Percentiles rank a stretch among this genome's conserved stretches.
These are phyloP conservation scores for Vanderwaltozyma verrucispora DNA, from an alignment of 805 yeast species.

Conservation along the genomic window DNA sequence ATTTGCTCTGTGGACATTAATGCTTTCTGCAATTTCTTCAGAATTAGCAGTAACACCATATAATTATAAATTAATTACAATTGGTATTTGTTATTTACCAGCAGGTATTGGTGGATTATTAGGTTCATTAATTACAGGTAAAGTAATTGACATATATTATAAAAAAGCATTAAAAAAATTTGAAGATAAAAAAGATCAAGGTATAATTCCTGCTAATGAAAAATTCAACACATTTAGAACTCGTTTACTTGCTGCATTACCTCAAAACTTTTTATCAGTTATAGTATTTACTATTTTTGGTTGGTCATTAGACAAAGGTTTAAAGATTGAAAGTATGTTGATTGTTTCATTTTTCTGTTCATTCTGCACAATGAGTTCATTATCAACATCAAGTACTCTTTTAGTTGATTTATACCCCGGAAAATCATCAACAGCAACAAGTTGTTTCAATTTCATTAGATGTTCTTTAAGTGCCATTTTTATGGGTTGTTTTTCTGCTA, in stretches of 20 bases:
- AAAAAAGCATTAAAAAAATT: slow-evolving; percentile 21
- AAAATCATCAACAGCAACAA: slow-evolving; percentile 61
- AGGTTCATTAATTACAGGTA: slow-evolving; percentile 53
- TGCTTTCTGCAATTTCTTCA: slow-evolving; percentile 53
- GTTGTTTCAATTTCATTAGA: slow-evolving; percentile 59
- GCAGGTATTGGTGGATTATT: slow-evolving; percentile 59
- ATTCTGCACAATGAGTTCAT: slow-evolving; percentile 42
- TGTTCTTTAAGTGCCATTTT: slow-evolving; percentile 62
- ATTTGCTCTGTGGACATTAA: slow-evolving; percentile 62
- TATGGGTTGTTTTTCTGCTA: slow-evolving; percentile 53
- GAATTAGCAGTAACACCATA: slow-evolving; percentile 38
- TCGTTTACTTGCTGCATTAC: slow-evolving; percentile 38
- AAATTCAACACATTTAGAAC: slow-evolving; percentile 46
- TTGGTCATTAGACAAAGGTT: slow-evolving; percentile 53
- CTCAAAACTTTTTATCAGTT: slow-evolving; percentile 34
- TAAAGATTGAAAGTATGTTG: slow-evolving; percentile 43
- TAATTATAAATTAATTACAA: slow-evolving; percentile 39
- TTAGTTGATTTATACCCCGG: slow-evolving; percentile 65
- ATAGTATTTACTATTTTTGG: slow-evolving; percentile 48
- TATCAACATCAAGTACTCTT: slow-evolving; percentile 51
- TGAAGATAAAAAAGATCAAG: slow-evolving; percentile 15
- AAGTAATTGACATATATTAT: slow-evolving; percentile 43
- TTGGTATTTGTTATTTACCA: slow-evolving; percentile 66
- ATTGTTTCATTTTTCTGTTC: slow-evolving; percentile 51
- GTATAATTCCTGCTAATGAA: slow-evolving; percentile 15